phyloP scores from a whole-genome alignment of 1,284 basidiomycete species.

The Porphyrellus sp. region DNA sequence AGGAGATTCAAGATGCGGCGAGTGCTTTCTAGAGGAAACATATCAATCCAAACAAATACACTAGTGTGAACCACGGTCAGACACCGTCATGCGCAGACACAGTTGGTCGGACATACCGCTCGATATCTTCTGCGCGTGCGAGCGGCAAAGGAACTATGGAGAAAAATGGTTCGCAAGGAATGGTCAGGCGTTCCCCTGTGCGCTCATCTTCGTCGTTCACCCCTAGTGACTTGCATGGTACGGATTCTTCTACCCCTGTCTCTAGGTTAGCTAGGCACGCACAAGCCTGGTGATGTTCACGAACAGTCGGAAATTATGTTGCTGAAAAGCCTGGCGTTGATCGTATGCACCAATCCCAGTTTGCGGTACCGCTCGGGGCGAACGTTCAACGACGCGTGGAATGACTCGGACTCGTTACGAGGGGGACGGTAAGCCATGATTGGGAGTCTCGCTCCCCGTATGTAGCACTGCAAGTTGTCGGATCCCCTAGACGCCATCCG shows the following conservation, averaged over 20 bases:
- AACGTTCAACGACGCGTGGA: conserved; percentile 43
- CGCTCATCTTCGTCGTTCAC: conserved; percentile 38
- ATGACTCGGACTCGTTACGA: conserved; percentile 42
- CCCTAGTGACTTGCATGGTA: conserved; percentile 38
- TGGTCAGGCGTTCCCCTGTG: conserved; percentile 42
- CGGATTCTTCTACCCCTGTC: conserved; percentile 38
- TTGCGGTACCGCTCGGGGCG: conserved; percentile 47
- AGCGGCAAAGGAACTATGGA: conserved; percentile 32
- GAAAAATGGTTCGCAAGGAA: conserved; percentile 44
- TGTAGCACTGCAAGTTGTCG: conserved; percentile 48
- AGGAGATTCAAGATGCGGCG: conserved; percentile 52
- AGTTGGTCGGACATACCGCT: conserved; percentile 34
- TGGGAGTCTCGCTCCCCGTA: conserved; percentile 48
- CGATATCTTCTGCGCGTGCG: conserved; percentile 37
- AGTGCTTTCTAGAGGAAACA: conserved; percentile 53
- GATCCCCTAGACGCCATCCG: conserved; percentile 36
- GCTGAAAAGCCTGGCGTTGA: conserved; percentile 34
- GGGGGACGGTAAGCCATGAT: conserved; percentile 39
- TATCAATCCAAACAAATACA: conserved; percentile 44
- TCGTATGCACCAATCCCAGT: conserved; percentile 44
- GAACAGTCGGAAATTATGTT: conserved; percentile 39
- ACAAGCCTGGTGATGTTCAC: conserved; percentile 12
- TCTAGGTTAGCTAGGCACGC: conserved; percentile 6
- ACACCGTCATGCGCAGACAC: neutral
- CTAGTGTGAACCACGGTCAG: conserved; percentile 30